phyloP scores from a whole-genome alignment of 768 basidiomycete genomes.

The Lentinula sp. region DNA sequence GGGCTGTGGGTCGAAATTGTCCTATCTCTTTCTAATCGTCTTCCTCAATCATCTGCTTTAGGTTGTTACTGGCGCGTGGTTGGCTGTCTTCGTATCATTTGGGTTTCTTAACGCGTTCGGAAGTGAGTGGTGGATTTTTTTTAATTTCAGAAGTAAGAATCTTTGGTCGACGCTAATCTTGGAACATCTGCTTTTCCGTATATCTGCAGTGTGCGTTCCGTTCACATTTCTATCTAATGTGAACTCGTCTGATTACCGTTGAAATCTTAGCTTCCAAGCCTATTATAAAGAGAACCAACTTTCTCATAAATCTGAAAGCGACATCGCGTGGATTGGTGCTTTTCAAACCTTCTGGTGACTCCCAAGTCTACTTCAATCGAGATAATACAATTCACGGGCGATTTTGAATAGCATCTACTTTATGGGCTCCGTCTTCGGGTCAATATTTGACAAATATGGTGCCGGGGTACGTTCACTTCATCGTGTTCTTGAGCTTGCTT shows the following conservation, averaged over 20 bases:
- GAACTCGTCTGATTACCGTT: too few species aligned
- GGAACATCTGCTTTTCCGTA: background rate
- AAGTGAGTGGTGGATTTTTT: conserved; percentile 2
- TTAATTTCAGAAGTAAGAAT: too few species aligned
- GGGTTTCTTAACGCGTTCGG: conserved; percentile 15
- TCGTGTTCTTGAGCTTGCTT: background rate
- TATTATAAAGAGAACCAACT: conserved; percentile 17
- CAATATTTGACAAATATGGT: conserved; percentile 13
- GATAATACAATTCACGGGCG: background rate
- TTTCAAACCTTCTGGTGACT: conserved; percentile 15
- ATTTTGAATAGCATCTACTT: conserved; percentile 3
- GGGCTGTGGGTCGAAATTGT: background rate
- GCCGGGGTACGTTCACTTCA: conserved; percentile 7
- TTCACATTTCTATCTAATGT: background rate
- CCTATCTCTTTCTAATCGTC: background rate
- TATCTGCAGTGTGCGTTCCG: background rate
- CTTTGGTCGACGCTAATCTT: too few species aligned
- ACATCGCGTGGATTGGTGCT: conserved; percentile 21
- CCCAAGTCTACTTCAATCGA: background rate
- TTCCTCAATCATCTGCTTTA: background rate
- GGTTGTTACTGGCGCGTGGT: conserved; percentile 12
- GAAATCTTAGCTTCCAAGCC: conserved; percentile 13
- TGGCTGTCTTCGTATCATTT: conserved; percentile 14
- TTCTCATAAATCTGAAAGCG: conserved; percentile 12
- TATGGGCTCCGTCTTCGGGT: conserved; percentile 12